Evolutionary conservation across 1,139 yeast species (phyloP), one percentile per base, ranked within the genome.

Genomic region (Lodderomyces orthopsilosis): DNA sequence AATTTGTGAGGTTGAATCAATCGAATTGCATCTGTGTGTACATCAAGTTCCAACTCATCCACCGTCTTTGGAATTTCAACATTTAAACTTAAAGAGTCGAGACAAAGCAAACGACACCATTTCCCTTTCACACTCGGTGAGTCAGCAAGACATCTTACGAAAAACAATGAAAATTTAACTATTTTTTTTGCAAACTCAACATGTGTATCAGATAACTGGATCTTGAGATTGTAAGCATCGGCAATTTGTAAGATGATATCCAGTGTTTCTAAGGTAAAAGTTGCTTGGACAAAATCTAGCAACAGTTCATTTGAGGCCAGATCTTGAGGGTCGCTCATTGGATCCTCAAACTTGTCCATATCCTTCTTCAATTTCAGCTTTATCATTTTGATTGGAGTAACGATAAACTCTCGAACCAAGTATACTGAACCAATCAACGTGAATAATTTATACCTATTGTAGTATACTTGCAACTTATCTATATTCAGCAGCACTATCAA

Each of bases 391-490:
- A 61, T 50, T 38, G 75, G 82, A 45, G 62, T 61, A 6, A 74
- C 41, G 2, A 80, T 46, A 4, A 75, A 68, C 49, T 79, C 79
- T 42, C 71, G 67, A 14, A 83, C 51, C 12, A 83, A 58, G 52
- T 78, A 79, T 3, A 79, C 51, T 7, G 81, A 65, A 1, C 90
- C 85, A 13, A 81, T 57, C 0, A 79, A 49, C 1, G 77, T 66
- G 55, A 81, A 82, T 21, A 76, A 62, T 24, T 77, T 74, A 51
- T 71, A 73, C 10, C 75, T 61, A 38, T 83, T 81, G 40, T 75
- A 64, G 22, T 62, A 62, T 1, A 74, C 45, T 4, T 57, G 45
- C 19, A 79, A 46, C 30, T 53, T 59, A 8, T 65, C 63, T 9
- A 50, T 35, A 14, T 44, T 41, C 6, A 34, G 19, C 34, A 41